These are phyloP conservation scores for Gossypium davidsonii DNA, from an alignment of 441 rosid genomes.

Conservation along the genomic window DNA sequence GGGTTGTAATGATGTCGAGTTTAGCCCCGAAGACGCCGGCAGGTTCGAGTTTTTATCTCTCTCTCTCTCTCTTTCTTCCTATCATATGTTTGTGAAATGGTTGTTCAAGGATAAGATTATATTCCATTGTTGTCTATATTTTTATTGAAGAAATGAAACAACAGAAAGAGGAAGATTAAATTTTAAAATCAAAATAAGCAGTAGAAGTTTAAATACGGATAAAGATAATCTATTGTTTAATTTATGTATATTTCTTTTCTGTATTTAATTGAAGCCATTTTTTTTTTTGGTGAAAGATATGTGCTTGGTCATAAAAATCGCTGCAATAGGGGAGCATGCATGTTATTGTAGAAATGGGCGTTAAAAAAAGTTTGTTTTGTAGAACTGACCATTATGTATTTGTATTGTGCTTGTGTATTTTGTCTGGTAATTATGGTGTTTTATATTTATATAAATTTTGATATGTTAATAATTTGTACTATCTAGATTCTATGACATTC, in stretches of 20 bases:
- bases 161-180: background rate
- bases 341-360: background rate
- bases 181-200: background rate
- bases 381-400: background rate
- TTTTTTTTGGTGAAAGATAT: background rate
- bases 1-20: constrained; percentile 79
- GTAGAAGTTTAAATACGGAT: background rate
- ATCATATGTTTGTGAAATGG: background rate
- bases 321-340: background rate
- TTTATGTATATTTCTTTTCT: too few species aligned
- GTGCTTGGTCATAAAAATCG: background rate
- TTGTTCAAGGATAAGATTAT: background rate
- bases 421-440: background rate
- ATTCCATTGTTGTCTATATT: background rate
- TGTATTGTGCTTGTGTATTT: background rate
- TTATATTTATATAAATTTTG: background rate
- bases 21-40: constrained; percentile 91
- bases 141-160: background rate
- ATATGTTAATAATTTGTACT: background rate
- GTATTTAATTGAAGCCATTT: background rate
- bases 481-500: background rate
- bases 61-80: background rate
- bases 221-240: background rate
- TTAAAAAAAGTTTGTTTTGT: background rate
- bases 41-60: constrained; percentile 35